These are phyloP conservation scores for Leucogyrophana mollusca DNA, from an alignment of 768 basidiomycete species.

Conservation along the genomic window DNA sequence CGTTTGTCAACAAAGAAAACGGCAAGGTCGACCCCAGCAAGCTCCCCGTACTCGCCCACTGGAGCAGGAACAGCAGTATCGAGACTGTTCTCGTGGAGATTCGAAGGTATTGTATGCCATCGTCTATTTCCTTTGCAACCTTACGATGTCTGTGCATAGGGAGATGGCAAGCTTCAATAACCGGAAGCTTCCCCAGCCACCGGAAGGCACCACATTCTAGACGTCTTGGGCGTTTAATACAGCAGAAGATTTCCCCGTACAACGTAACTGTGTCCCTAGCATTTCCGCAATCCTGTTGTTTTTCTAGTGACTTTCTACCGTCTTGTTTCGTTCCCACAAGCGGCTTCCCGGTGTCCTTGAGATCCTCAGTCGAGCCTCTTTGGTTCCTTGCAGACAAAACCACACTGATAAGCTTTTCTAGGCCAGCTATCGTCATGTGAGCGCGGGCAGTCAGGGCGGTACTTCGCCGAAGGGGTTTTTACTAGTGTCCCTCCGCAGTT, in stretches of 20 bases:
- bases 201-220: constrained; percentile 78
- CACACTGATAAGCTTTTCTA: neutral
- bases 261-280: constrained; percentile 16
- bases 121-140: neutral
- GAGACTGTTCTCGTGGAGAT: constrained; percentile 93
- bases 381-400: too few species aligned
- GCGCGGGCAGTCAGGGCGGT: neutral
- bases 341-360: neutral
- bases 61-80: constrained; percentile 76
- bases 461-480: neutral
- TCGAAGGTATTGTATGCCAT: constrained; percentile 54
- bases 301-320: constrained; percentile 11
- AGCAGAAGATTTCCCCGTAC: constrained; percentile 12
- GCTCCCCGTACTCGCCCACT: constrained; percentile 69
- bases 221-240: constrained; percentile 10
- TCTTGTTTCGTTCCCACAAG: neutral
- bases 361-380: neutral
- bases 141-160: constrained; percentile 39
- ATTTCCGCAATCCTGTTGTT: constrained; percentile 18
- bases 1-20: constrained; percentile 74
- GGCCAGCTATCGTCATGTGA: neutral
- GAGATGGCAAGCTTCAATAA: constrained; percentile 94
- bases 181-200: constrained; percentile 92
- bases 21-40: constrained; percentile 79
- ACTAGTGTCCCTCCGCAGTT: neutral